Evolutionary conservation across 306 rosid genomes (phyloP).

Genomic region (Cucurbita ficifolia): DNA sequence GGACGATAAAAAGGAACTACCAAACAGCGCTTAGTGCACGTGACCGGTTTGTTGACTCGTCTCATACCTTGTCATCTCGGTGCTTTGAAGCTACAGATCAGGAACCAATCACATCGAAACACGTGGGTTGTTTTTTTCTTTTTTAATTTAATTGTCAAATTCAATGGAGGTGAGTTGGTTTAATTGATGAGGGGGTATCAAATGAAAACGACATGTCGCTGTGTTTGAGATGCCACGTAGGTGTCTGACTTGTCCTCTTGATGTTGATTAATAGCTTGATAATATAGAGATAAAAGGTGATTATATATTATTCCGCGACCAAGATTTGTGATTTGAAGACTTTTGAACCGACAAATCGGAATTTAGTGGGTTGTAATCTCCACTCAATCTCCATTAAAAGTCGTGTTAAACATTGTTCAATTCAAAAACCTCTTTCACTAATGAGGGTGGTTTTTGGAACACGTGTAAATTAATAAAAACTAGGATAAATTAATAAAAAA

Average conservation of each 20-base stretch:
- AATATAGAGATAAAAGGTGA: background rate
- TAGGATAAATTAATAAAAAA: too few species aligned
- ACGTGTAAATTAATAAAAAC: constrained; percentile 14
- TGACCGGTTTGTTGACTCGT: background rate
- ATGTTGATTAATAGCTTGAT: background rate
- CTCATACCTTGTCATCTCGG: background rate
- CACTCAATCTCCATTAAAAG: background rate
- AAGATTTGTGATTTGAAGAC: background rate
- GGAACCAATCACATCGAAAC: background rate
- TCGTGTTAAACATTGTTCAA: constrained; percentile 1
- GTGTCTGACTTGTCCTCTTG: background rate
- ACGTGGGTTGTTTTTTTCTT: background rate
- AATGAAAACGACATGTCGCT: background rate
- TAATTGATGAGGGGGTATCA: background rate
- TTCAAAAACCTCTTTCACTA: constrained; percentile 29
- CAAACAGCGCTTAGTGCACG: background rate
- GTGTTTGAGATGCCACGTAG: background rate
- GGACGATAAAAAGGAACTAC: background rate
- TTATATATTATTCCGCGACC: background rate
- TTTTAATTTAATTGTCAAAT: background rate
- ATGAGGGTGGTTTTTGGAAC: constrained; percentile 18
- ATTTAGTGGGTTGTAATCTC: background rate
- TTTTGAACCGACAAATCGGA: background rate
- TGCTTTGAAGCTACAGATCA: background rate
- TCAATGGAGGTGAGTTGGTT: too few species aligned